Conservation (phyloP, 805 yeast species). For the Candida palmyrensis region DNA sequence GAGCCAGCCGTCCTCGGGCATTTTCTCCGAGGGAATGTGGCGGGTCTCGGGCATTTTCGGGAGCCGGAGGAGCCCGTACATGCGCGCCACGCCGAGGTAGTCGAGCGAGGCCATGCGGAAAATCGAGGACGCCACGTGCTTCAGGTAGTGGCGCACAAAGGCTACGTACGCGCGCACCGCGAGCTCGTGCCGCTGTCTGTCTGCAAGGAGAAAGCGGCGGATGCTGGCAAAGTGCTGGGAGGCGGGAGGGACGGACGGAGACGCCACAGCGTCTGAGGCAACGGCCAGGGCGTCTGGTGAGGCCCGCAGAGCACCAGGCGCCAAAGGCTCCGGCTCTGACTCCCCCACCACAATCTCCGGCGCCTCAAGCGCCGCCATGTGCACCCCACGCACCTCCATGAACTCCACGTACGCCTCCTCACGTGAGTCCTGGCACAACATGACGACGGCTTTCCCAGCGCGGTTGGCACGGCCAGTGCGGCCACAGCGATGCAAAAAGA, state of each 20-base stretch:
- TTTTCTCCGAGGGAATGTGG: constrained; percentile 38
- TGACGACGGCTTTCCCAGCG: constrained; percentile 71
- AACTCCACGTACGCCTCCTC: constrained; percentile 82
- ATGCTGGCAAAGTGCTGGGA: constrained; percentile 16
- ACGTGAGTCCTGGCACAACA: constrained; percentile 63
- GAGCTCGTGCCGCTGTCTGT: constrained; percentile 76
- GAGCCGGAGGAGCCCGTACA: constrained; percentile 75
- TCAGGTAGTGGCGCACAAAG: constrained; percentile 75
- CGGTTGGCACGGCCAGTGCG: constrained; percentile 92
- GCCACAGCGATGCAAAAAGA: constrained; percentile 91
- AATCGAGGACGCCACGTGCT: constrained; percentile 84
- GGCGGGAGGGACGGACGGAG: too few species aligned
- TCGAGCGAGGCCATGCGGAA: constrained; percentile 72
- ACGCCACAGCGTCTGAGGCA: too few species aligned
- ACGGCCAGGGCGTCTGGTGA: too few species aligned
- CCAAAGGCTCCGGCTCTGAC: too few species aligned
- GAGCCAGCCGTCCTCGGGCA: constrained; percentile 77
- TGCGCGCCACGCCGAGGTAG: constrained; percentile 62
- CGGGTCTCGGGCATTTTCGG: constrained; percentile 93
- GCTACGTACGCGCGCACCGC: constrained; percentile 80
- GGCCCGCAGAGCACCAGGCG: too few species aligned
- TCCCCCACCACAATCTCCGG: constrained; percentile 12
- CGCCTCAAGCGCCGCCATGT: constrained; percentile 36
- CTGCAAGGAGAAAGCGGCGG: constrained; percentile 58
- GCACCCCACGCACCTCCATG: constrained; percentile 63